Conservation (phyloP, 768 basidiomycete genomes). For the Boletus pseudo-olivaceus region DNA sequence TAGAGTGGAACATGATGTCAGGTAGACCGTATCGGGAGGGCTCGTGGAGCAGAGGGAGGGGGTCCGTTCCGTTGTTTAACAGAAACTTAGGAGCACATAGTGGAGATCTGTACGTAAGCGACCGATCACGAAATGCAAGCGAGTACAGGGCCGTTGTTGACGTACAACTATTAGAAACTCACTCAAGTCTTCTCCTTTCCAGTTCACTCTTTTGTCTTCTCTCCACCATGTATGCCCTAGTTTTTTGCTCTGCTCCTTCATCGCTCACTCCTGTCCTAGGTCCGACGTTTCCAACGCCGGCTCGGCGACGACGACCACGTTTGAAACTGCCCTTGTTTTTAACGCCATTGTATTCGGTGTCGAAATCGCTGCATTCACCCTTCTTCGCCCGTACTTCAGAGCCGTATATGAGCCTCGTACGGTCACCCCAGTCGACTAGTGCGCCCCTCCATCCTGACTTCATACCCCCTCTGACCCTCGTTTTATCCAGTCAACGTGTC, state of each 20-base stretch:
- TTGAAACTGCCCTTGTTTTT: conserved; percentile 81
- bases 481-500: conserved; percentile 50
- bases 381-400: conserved; percentile 81
- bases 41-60: too few species aligned
- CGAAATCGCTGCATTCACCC: conserved; percentile 75
- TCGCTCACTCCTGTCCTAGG: conserved; percentile 25
- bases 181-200: conserved; percentile 8
- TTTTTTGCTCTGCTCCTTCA: background rate
- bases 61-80: background rate
- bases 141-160: background rate
- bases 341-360: conserved; percentile 70
- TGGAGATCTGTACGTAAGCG: conserved; percentile 1
- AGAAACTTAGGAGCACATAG: conserved; percentile 6
- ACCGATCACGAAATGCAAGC: conserved; percentile 10
- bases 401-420: conserved; percentile 88
- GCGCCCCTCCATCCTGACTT: conserved; percentile 18
- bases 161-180: background rate
- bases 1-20: background rate
- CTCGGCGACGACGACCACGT: conserved; percentile 70
- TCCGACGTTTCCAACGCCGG: conserved; percentile 40
- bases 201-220: conserved; percentile 12
- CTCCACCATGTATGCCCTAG: conserved; percentile 20
- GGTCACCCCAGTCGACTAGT: conserved; percentile 49
- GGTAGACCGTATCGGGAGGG: background rate
- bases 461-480: background rate